Evolutionary conservation across 805 yeast genomes (phyloP), one percentile per base, ranked within the genome.

Genomic region (Monosporozyma aquatica): DNA sequence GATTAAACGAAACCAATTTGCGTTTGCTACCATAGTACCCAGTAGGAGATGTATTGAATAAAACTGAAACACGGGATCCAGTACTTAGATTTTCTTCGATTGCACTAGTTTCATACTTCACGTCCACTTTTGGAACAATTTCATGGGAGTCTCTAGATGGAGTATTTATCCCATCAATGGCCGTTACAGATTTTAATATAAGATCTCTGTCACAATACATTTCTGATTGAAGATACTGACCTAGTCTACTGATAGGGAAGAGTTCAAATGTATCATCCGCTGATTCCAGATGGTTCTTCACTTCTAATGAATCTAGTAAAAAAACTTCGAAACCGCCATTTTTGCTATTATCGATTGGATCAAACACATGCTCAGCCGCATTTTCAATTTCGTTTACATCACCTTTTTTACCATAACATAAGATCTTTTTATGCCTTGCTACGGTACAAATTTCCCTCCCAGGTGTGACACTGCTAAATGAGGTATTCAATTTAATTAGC

Each of bases 321-420:
- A 54, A 56, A 8, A 55, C 33, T 33, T 55, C 58, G 38, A 55
- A 50, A 23, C 48, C 53, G 13, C 51, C 52, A 10, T 33, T 37
- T 9, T 46, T 45, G 22, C 33, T 38, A 3, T 40, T 39, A 11
- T 26, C 11, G 14, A n/a, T n/a, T n/a, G n/a, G n/a, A n/a, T n/a
- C n/a, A n/a, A n/a, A n/a, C n/a, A n/a, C n/a, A n/a, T n/a, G n/a
- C n/a, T n/a, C n/a, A n/a, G n/a, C n/a, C n/a, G n/a, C n/a, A n/a
- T n/a, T n/a, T n/a, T n/a, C n/a, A n/a, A n/a, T n/a, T n/a, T 32
- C 37, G 7, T 33, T 30, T 2, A 37, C 20, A 4, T 49, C 47
- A 6, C 30, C 26, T 21, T 29, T 36, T 20, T 42, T 42, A 7
- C 63, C 63, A 43, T 58, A 58, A 13, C 52, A 29, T 3, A 58